A percentile compares a stretch with the other conserved stretches of the same genome.
Conservation (phyloP, 1,284 basidiomycete genomes). For the Ceratobasidium sp. region DNA sequence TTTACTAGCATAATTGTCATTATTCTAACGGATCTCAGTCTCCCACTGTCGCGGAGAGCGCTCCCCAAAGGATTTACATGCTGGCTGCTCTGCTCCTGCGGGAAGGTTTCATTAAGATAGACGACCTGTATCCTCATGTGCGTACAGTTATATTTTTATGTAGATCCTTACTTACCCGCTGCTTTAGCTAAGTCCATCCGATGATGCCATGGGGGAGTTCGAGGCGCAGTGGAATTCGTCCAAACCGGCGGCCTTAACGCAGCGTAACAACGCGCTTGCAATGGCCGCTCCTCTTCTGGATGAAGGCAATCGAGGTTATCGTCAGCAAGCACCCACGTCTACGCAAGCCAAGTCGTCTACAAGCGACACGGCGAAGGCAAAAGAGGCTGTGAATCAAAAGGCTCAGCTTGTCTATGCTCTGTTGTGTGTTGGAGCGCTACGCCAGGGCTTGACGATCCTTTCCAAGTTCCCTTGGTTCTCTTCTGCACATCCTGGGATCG, state of each 20-base stretch:
- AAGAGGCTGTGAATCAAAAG: constrained; percentile 82
- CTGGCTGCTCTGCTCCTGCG: constrained; percentile 90
- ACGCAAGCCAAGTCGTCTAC: constrained; percentile 62
- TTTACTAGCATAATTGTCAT: constrained; percentile 41
- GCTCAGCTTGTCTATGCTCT: constrained; percentile 84
- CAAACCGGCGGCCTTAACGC: constrained; percentile 68
- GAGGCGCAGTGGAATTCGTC: constrained; percentile 76
- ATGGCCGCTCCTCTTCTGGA: constrained; percentile 89
- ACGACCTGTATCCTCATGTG: constrained; percentile 90
- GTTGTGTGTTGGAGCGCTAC: constrained; percentile 86
- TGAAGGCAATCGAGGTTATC: constrained; percentile 62
- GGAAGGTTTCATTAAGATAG: constrained; percentile 85
- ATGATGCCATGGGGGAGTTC: constrained; percentile 79
- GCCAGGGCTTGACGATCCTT: constrained; percentile 82
- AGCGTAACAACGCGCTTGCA: constrained; percentile 78
- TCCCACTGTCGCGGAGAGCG: constrained; percentile 66
- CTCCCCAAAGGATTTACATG: constrained; percentile 82
- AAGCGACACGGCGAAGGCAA: constrained; percentile 61
- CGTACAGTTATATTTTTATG: constrained; percentile 49
- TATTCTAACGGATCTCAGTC: constrained; percentile 58
- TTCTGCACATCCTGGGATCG: constrained; percentile 83
- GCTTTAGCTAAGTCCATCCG: constrained; percentile 77
- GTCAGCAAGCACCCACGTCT: constrained; percentile 46
- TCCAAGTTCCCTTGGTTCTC: constrained; percentile 89
- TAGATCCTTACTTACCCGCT: constrained; percentile 51